Base-by-base conservation (phyloP, 352 stramenopile species). In the Lagenidium giganteum region DNA sequence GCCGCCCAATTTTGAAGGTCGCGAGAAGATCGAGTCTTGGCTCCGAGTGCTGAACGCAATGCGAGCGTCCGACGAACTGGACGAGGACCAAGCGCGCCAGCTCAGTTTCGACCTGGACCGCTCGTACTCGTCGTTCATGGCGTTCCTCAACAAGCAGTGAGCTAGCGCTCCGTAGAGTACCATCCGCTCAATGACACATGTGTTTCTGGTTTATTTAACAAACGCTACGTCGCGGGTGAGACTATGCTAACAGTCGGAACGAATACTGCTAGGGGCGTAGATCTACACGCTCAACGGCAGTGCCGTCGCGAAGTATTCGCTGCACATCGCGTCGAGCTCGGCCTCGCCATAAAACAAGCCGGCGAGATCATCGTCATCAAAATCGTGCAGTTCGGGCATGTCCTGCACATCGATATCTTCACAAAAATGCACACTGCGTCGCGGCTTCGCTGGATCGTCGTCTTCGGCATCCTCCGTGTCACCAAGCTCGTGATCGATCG, bases 61-160 rank as follows among this genome's bases (percentile, higher is more conserved):
- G 93, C 85, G 95, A 32, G 96, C 96, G 28, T 90, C 95, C 0
- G 95, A 98, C 36, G 88, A 96, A 54, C 91, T 99, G 26, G 77
- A 94, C 46, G 95, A 98, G 38, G 90, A 97, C 48, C 93, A 98
- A 67, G 76, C 88, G 25, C 80, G 95, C 27, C 95, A 99, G 66
- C 71, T 99, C 18, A 91, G 85, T 52, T 93, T 97, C 44, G 95
- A 99, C 67, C 81, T 99, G 27, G 94, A 99, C 49, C 79, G 69
- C 16, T 83, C 92, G 3, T 98, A 99, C 78, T 87, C 81, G 45
- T 96, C 95, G 25, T 99, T 98, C 61, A 88, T 90, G 70, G 70
- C 75, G 8, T 93, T 93, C 56, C 51, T 93, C 16, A 93, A 93
- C 63, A 81, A 86, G 54, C n/a, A n/a, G n/a, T n/a, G n/a, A n/a